Evolutionary conservation across 169 alveolate species (phyloP), one percentile per base, ranked within the genome.

Genomic region (Cryptosporidium andersoni): DNA sequence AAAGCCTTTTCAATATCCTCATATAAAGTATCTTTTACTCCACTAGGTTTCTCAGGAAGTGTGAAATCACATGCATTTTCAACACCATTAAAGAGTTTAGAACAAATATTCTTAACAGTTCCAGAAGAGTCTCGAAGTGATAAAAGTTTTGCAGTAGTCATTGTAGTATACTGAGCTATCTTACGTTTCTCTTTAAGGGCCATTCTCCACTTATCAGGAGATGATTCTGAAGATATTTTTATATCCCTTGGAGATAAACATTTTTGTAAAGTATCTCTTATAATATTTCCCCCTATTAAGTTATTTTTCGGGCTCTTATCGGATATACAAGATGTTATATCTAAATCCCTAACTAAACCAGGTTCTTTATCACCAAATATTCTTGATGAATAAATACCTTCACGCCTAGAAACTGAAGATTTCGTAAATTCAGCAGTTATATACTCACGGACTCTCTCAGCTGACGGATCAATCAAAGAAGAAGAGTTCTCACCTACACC

Each of bases 361-460:
- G 64, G 74, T 2, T 11, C 1, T 1, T 43, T 7, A 3, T 58
- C 74, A 58, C 60, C 85, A 56, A 74, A 74, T 8, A 58, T 55
- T 48, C 60, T 74, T 6, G 85, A 74, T 53, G 67, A 36, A 60
- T 74, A 74, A 25, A 74, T 45, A 58, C 55, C 85, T 60, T 74
- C 85, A 34, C 85, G 55, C 45, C 85, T 74, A 14, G 85, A 74
- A 43, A 55, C 85, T 16, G 85, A 74, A 0, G 85, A 74, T 42
- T 74, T 74, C 14, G 85, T 74, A 74, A 74, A 74, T 39, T 74
- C 85, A 34, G 85, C 85, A 45, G 85, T 74, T 4, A 74, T 74
- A 58, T 74, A 74, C 47, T 74, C 85, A 9, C 85, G 55, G 2
- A 74, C 85, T 58, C 62, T 55, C 58, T 74, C 85, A 37, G 60